Percentiles rank a stretch among this genome's conserved stretches.
These are phyloP conservation scores for Starmera stellimalicola DNA, from an alignment of 1,139 yeast species.

Conservation along the genomic window DNA sequence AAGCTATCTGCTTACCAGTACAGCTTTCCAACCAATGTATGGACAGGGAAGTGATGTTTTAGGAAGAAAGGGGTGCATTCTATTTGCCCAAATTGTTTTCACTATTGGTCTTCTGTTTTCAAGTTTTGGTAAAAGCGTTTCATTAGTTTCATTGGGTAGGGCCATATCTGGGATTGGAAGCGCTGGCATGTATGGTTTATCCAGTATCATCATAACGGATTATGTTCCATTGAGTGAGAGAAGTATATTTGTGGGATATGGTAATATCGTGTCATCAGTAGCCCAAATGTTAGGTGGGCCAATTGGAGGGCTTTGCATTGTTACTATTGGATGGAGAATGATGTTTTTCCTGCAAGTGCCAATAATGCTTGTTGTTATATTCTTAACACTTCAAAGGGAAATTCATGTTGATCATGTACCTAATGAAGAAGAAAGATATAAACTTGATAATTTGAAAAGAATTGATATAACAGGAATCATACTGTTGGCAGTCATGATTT, in stretches of 20 bases:
- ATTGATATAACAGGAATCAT: conserved; percentile 72
- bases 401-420: conserved; percentile 24
- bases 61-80: conserved; percentile 35
- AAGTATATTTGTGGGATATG: conserved; percentile 44
- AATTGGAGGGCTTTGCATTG: conserved; percentile 64
- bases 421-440: conserved; percentile 23
- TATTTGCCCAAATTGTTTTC: conserved; percentile 36
- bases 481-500: conserved; percentile 47
- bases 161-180: conserved; percentile 44
- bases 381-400: conserved; percentile 23
- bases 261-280: conserved; percentile 51
- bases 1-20: conserved; percentile 48
- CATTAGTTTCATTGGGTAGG: conserved; percentile 35
- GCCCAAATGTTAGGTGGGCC: conserved; percentile 71
- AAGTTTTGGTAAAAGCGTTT: conserved; percentile 30
- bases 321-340: conserved; percentile 71
- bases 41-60: conserved; percentile 46
- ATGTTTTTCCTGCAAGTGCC: conserved; percentile 60
- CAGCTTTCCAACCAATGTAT: conserved; percentile 64
- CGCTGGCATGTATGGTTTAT: conserved; percentile 39
- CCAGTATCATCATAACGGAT: conserved; percentile 39
- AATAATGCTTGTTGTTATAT: conserved; percentile 36
- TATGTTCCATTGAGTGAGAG: conserved; percentile 38
- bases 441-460: conserved; percentile 40
- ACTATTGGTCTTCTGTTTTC: conserved; percentile 33